phyloP scores from a whole-genome alignment of 2,329 filamentous ascomycete species.

The Colletotrichum lindemuthianum region DNA sequence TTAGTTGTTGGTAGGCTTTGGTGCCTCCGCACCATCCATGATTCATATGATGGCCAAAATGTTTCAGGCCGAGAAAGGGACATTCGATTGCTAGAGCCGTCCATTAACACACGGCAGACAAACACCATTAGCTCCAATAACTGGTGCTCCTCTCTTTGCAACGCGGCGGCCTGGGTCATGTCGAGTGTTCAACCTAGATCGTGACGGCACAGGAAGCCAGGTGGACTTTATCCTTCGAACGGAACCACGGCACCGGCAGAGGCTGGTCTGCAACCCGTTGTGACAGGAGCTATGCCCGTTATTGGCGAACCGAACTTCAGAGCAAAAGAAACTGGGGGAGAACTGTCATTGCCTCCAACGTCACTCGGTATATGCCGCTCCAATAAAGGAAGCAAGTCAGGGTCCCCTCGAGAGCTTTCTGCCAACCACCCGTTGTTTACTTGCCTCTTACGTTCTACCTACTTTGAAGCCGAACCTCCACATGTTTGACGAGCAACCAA shows the following conservation, averaged over 20 bases:
- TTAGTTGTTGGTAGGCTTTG: no score
- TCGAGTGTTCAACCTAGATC: slow-evolving; percentile 13
- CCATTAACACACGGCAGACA: slow-evolving; percentile 28
- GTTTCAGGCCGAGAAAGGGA: background rate
- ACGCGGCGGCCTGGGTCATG: slow-evolving; percentile 7
- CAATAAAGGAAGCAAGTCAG: no score
- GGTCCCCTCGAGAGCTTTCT: background rate
- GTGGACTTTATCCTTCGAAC: background rate
- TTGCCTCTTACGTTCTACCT: no score
- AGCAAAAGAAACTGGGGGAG: no score
- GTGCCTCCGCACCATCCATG: no score
- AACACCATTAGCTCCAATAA: slow-evolving; percentile 4
- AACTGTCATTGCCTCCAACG: no score
- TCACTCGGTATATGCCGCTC: no score
- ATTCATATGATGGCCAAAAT: background rate
- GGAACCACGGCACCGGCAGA: no score
- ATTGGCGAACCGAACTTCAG: slow-evolving; percentile 1
- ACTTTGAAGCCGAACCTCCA: no score
- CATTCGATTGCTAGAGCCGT: background rate
- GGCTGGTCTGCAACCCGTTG: slow-evolving; percentile 20
- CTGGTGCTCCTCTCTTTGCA: slow-evolving; percentile 24
- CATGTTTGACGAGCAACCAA: no score
- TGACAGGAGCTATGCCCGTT: no score
- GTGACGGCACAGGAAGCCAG: slow-evolving; percentile 23
- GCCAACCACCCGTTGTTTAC: background rate